Conservation (phyloP, 139 green algal genomes). For the Chlorella sp. region DNA sequence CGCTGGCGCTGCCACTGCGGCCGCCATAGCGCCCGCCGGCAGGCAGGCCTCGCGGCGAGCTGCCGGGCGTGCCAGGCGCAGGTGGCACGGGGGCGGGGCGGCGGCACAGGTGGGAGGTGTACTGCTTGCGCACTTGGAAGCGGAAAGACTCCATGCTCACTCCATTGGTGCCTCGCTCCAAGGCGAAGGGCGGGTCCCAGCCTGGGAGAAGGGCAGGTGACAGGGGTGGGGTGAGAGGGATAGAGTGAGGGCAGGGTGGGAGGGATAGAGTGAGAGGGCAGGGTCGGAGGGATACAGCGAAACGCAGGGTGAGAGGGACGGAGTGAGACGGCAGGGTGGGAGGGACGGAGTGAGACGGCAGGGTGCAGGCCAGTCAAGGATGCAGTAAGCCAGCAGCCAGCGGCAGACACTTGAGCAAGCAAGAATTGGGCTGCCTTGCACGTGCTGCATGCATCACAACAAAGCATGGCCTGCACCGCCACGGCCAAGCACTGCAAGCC, state of each 20-base stretch:
- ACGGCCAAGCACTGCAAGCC: too few species aligned
- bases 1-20: neutral
- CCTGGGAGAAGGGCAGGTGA: slow-evolving; percentile 38
- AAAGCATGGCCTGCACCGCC: neutral
- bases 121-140: slow-evolving; percentile 68
- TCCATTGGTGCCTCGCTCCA: slow-evolving; percentile 69
- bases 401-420: too few species aligned
- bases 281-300: too few species aligned
- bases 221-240: slow-evolving; percentile 23
- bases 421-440: too few species aligned
- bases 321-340: too few species aligned
- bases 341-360: too few species aligned
- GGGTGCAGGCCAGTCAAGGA: too few species aligned
- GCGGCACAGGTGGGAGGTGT: slow-evolving; percentile 63
- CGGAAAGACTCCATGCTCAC: slow-evolving; percentile 61
- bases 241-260: slow-evolving; percentile 69
- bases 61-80: neutral
- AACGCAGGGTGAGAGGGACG: too few species aligned
- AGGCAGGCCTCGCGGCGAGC: neutral
- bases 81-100: slow-evolving; percentile 4
- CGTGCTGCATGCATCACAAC: too few species aligned
- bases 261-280: too few species aligned
- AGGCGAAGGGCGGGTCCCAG: slow-evolving; percentile 61
- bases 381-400: too few species aligned
- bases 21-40: neutral